Percentiles rank a stretch among this genome's conserved stretches.
These are phyloP conservation scores for Pseudogymnoascus pannorum DNA, from an alignment of 2,329 filamentous ascomycete genomes.

Conservation along the genomic window DNA sequence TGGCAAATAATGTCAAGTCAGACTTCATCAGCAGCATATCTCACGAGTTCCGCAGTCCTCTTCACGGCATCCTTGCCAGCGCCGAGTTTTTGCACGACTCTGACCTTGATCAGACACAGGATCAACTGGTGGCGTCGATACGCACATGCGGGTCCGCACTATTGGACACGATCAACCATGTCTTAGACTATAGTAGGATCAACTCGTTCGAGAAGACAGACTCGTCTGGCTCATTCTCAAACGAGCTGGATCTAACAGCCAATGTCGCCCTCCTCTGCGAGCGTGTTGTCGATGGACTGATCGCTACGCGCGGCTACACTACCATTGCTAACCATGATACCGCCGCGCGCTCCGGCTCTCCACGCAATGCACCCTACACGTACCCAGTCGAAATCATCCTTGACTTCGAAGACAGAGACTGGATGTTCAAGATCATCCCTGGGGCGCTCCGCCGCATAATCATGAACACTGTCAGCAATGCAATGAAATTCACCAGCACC, in stretches of 20 bases:
- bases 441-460: slow-evolving; percentile 34
- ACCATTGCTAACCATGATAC: background rate
- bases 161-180: slow-evolving; percentile 46
- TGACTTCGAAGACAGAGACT: slow-evolving; percentile 24
- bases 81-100: slow-evolving; percentile 46
- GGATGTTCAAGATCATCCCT: slow-evolving; percentile 24
- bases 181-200: slow-evolving; percentile 49
- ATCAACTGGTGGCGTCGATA: slow-evolving; percentile 40
- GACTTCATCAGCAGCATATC: slow-evolving; percentile 27
- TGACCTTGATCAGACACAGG: slow-evolving; percentile 37
- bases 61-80: slow-evolving; percentile 45
- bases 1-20: slow-evolving; percentile 22
- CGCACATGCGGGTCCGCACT: slow-evolving; percentile 45
- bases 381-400: slow-evolving; percentile 20
- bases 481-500: slow-evolving; percentile 49
- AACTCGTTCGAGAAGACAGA: slow-evolving; percentile 31
- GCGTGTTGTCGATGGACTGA: slow-evolving; percentile 26
- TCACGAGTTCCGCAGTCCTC: slow-evolving; percentile 24
- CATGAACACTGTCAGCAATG: slow-evolving; percentile 55
- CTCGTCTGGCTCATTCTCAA: slow-evolving; percentile 18
- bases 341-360: background rate
- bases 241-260: slow-evolving; percentile 21
- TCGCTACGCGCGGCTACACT: slow-evolving; percentile 15
- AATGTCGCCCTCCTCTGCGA: slow-evolving; percentile 26
- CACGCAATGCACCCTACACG: background rate